These are phyloP conservation scores for Diplotaxis tenuifolia DNA, from an alignment of 345 rosid species.

Conservation along the genomic window DNA sequence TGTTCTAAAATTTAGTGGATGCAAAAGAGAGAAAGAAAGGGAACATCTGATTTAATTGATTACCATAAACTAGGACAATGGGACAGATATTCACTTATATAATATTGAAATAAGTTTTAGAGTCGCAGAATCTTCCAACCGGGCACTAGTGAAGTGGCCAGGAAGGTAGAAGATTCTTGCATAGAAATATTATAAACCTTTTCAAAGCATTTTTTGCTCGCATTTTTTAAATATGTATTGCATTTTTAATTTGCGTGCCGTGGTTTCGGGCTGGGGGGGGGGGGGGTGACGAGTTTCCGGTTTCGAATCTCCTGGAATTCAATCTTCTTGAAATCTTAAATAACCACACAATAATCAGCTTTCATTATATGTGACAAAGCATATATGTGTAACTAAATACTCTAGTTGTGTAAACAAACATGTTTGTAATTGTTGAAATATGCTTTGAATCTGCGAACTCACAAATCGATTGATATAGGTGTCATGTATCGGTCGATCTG, in stretches of 20 bases:
- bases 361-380: neutral
- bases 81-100: constrained; percentile 28
- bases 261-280: too few species aligned
- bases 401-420: neutral
- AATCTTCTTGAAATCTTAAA: neutral
- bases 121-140: constrained; percentile 34
- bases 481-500: too few species aligned
- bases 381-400: too few species aligned
- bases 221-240: neutral
- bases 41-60: constrained; percentile 27
- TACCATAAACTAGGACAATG: constrained; percentile 20
- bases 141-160: constrained; percentile 35
- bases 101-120: constrained; percentile 24
- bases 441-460: too few species aligned
- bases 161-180: constrained; percentile 36
- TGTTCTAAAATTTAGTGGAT: constrained; percentile 37
- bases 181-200: constrained; percentile 4
- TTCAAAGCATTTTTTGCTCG: neutral
- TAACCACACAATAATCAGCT: neutral
- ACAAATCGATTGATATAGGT: too few species aligned
- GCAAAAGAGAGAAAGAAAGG: constrained; percentile 27
- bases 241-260: too few species aligned
- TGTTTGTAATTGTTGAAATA: too few species aligned
- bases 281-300: too few species aligned
- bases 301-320: neutral